Percentiles rank a stretch among this genome's conserved stretches.
Evolutionary conservation across 805 yeast species (phyloP).

Genomic region (Suhomyces sp.): DNA sequence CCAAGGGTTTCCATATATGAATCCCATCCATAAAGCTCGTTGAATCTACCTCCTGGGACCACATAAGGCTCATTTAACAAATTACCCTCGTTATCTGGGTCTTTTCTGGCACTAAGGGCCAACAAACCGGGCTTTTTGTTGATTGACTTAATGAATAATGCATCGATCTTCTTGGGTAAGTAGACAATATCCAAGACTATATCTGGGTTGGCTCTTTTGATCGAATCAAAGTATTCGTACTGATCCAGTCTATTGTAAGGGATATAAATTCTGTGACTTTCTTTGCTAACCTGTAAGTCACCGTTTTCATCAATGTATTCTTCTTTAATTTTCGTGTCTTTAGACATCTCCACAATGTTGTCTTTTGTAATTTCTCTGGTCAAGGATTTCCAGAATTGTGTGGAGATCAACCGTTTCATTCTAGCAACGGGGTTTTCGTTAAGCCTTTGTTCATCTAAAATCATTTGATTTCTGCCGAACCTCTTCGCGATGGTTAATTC

Average conservation of each 20-base stretch:
- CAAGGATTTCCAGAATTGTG: conserved; percentile 77
- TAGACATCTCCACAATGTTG: conserved; percentile 67
- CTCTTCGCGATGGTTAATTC: conserved; percentile 85
- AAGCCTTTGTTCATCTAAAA: conserved; percentile 78
- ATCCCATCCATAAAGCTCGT: conserved; percentile 98
- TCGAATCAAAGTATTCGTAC: conserved; percentile 60
- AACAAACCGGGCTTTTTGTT: conserved; percentile 83
- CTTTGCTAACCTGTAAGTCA: conserved; percentile 36
- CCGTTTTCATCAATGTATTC: conserved; percentile 38
- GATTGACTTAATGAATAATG: conserved; percentile 72
- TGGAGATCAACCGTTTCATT: conserved; percentile 67
- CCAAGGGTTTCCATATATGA: conserved; percentile 92
- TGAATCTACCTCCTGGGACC: conserved; percentile 97
- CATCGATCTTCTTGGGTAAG: conserved; percentile 72
- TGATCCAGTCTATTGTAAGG: conserved; percentile 72
- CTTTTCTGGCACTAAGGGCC: conserved; percentile 69
- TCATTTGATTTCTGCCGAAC: conserved; percentile 73
- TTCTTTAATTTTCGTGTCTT: conserved; percentile 71
- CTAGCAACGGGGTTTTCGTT: conserved; percentile 86
- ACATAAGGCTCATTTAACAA: conserved; percentile 77
- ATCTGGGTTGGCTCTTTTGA: conserved; percentile 55
- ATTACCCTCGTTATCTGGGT: conserved; percentile 51
- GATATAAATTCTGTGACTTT: conserved; percentile 73
- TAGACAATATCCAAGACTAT: conserved; percentile 68
- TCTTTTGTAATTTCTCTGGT: conserved; percentile 68